These are phyloP conservation scores for Neocallimastix lanati DNA, from an alignment of 192 early-diverging fungal species.

Conservation along the genomic window DNA sequence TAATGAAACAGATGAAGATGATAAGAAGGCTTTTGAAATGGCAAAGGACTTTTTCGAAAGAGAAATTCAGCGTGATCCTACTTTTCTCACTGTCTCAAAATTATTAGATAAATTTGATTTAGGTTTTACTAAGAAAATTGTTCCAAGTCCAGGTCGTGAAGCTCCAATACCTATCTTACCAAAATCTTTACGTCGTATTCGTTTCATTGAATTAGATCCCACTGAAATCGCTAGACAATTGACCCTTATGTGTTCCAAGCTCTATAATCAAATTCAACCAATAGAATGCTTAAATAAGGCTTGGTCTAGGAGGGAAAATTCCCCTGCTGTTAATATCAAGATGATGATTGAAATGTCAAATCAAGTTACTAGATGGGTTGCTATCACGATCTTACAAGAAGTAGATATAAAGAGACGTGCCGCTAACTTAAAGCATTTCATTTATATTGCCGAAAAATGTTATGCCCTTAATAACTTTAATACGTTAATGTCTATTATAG, in stretches of 20 bases:
- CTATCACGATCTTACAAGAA: conserved; percentile 14
- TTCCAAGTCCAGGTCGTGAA: not conserved
- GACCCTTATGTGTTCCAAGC: conserved; percentile 73
- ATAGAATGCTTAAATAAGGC: conserved; percentile 82
- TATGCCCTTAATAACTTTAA: conserved; percentile 84
- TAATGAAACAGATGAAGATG: conserved; percentile 55
- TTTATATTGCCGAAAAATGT: conserved; percentile 53
- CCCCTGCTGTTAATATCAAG: conserved; percentile 58
- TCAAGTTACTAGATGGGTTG: conserved; percentile 75
- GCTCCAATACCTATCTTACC: conserved; percentile 72
- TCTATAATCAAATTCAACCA: conserved; percentile 67
- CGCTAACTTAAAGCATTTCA: conserved; percentile 61
- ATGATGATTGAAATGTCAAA: conserved; percentile 71
- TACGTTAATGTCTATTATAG: conserved; percentile 74
- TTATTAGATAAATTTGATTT: not conserved
- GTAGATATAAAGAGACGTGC: conserved; percentile 63
- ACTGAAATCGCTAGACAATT: conserved; percentile 86
- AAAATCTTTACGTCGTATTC: conserved; percentile 52
- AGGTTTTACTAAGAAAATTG: not conserved
- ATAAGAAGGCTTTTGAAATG: conserved; percentile 35
- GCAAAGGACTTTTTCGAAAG: conserved; percentile 6
- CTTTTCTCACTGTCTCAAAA: not conserved
- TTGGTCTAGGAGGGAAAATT: conserved; percentile 40
- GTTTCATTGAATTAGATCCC: conserved; percentile 74
- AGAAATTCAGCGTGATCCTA: not conserved